A percentile compares a stretch with the other conserved stretches of the same genome.
phyloP scores from a whole-genome alignment of 345 rosid species.

The Dovyalis caffra region DNA sequence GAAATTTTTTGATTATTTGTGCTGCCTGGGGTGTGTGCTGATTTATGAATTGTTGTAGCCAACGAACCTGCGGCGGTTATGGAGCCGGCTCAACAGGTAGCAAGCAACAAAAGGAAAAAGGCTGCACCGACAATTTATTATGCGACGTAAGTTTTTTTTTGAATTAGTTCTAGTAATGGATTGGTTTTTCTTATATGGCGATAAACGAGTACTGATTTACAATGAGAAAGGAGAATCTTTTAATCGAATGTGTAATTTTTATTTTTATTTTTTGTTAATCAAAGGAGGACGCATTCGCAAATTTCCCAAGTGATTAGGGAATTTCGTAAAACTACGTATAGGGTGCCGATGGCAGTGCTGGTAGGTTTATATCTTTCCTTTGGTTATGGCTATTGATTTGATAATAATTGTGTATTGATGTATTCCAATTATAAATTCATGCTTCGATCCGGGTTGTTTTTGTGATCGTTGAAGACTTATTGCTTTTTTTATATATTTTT shows the following conservation, averaged over 20 bases:
- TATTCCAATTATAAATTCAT: too few relatives aligned
- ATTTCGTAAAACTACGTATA: constrained; percentile 78
- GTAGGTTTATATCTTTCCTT: constrained; percentile 38
- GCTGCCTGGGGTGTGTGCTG: too few relatives aligned
- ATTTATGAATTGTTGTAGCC: constrained; percentile 26
- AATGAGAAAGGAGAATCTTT: neutral
- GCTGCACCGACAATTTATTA: constrained; percentile 60
- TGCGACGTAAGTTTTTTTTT: constrained; percentile 61
- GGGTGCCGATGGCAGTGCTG: constrained; percentile 95
- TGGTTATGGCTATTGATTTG: neutral
- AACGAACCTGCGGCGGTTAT: constrained; percentile 30
- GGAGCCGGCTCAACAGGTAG: constrained; percentile 37
- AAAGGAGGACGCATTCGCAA: constrained; percentile 95
- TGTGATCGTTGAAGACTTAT: neutral
- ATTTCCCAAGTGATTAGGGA: constrained; percentile 87
- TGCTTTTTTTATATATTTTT: neutral
- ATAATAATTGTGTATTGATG: neutral
- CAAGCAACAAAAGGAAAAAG: constrained; percentile 52
- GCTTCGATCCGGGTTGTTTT: neutral
- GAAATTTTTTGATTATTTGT: too few relatives aligned
- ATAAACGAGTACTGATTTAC: neutral
- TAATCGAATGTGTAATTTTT: neutral
- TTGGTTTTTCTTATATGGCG: neutral
- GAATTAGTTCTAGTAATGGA: neutral
- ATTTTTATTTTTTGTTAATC: constrained; percentile 16